These are phyloP conservation scores for Ustilago vetiveriae DNA, from an alignment of 1,284 basidiomycete species.

Conservation along the genomic window DNA sequence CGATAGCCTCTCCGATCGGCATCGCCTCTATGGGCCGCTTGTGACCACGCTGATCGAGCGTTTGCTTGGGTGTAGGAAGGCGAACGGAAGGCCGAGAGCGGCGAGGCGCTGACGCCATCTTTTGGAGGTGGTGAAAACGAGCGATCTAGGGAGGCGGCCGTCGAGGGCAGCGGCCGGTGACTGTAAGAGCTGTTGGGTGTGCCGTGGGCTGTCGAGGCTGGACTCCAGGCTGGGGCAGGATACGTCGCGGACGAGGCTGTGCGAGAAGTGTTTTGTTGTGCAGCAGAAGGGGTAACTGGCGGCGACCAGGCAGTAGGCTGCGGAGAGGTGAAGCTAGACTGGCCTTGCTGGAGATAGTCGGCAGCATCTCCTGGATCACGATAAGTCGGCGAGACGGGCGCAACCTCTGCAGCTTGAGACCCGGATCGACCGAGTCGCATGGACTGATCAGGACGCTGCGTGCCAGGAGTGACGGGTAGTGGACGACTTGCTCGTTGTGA, in stretches of 20 bases:
- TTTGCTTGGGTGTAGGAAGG: conserved; percentile 23
- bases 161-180: conserved; percentile 37
- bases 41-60: conserved; percentile 19
- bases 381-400: conserved; percentile 10
- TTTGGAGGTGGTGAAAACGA: conserved; percentile 38
- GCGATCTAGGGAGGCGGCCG: conserved; percentile 19
- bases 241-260: conserved; percentile 21
- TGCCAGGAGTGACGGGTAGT: conserved; percentile 25
- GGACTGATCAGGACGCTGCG: conserved; percentile 3
- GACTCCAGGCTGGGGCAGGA: conserved; percentile 35
- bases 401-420: not conserved
- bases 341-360: conserved; percentile 23
- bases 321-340: conserved; percentile 25
- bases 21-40: conserved; percentile 8
- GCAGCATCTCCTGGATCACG: conserved; percentile 1
- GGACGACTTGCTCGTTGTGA: conserved; percentile 33
- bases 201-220: conserved; percentile 18
- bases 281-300: conserved; percentile 23
- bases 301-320: conserved; percentile 29
- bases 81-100: conserved; percentile 31
- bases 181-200: conserved; percentile 31
- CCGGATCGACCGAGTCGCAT: conserved; percentile 10
- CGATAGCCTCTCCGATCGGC: conserved; percentile 18
- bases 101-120: conserved; percentile 21
- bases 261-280: conserved; percentile 12